Percentiles rank a stretch among this genome's conserved stretches.
These are phyloP conservation scores for Pleurotus ostreatus DNA, from an alignment of 768 basidiomycete species.

Conservation along the genomic window DNA sequence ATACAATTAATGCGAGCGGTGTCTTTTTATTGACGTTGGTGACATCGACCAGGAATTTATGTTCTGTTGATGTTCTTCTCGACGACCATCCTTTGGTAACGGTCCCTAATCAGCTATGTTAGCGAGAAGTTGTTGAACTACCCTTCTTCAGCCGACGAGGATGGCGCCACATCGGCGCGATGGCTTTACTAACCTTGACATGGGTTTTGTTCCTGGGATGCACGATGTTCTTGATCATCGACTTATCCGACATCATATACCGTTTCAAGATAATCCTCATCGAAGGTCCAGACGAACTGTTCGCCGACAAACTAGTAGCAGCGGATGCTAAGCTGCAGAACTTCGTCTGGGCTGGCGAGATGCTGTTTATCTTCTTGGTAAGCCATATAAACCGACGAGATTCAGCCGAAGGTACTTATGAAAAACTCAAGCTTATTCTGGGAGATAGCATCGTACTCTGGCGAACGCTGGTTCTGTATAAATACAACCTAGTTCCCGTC, in stretches of 20 bases:
- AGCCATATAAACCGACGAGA: not conserved
- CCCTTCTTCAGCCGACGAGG: constrained; percentile 14
- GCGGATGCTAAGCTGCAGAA: constrained; percentile 19
- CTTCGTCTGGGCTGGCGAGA: constrained; percentile 25
- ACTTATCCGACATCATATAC: constrained; percentile 22
- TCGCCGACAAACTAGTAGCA: constrained; percentile 16
- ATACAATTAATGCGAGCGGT: not conserved
- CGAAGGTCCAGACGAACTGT: constrained; percentile 15
- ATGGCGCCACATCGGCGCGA: constrained; percentile 11
- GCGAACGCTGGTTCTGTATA: constrained; percentile 23
- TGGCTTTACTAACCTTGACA: constrained; percentile 20
- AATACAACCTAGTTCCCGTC: constrained; percentile 14
- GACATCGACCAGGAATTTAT: constrained; percentile 10
- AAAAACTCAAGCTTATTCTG: constrained; percentile 17
- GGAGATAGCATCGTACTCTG: constrained; percentile 28
- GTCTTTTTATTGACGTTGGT: not conserved
- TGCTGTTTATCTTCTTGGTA: constrained; percentile 27
- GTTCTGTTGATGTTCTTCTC: constrained; percentile 14
- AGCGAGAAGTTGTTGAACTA: not conserved
- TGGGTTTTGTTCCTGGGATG: constrained; percentile 23
- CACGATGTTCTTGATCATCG: constrained; percentile 22
- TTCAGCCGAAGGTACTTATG: not conserved
- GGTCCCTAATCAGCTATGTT: not conserved
- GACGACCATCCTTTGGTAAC: constrained; percentile 13
- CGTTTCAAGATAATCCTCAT: constrained; percentile 23